Evolutionary conservation across 2,329 filamentous ascomycete species (phyloP).

Genomic region (Beauveria scarabaeidicola): DNA sequence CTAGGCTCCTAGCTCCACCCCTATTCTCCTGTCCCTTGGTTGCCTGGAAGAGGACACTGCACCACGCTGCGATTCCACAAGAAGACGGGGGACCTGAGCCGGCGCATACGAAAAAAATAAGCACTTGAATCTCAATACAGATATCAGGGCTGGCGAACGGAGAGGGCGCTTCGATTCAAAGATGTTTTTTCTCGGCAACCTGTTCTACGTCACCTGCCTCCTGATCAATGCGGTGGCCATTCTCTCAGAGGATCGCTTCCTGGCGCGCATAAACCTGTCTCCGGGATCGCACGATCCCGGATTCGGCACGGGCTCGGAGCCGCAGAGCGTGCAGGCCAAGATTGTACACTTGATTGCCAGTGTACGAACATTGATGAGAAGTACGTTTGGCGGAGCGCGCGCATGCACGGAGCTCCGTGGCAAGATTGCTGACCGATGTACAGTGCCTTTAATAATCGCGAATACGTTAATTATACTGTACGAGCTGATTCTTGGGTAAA

Average conservation of each 20-base stretch:
- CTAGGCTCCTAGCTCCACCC: background rate
- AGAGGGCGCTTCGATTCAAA: background rate
- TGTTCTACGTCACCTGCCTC: constrained; percentile 69
- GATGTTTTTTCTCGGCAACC: constrained; percentile 56
- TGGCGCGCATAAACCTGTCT: constrained; percentile 69
- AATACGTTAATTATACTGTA: constrained; percentile 72
- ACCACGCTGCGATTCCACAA: background rate
- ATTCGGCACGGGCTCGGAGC: constrained; percentile 59
- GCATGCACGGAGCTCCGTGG: background rate
- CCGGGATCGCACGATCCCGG: constrained; percentile 53
- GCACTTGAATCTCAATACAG: too few relatives aligned
- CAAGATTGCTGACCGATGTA: background rate
- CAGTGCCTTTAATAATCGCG: constrained; percentile 69
- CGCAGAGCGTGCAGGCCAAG: constrained; percentile 64
- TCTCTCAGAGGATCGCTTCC: constrained; percentile 80
- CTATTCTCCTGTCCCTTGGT: background rate
- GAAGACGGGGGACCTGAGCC: background rate
- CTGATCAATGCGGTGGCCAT: constrained; percentile 81
- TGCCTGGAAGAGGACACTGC: background rate
- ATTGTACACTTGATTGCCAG: constrained; percentile 75
- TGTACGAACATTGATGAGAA: constrained; percentile 77
- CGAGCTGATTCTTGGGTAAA: constrained; percentile 60
- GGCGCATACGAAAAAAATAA: background rate
- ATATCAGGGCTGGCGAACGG: too few relatives aligned
- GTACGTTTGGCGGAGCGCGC: constrained; percentile 42